Evolutionary conservation across 495 filamentous ascomycete species (phyloP).

Genomic region (Penicillium diatomitis): DNA sequence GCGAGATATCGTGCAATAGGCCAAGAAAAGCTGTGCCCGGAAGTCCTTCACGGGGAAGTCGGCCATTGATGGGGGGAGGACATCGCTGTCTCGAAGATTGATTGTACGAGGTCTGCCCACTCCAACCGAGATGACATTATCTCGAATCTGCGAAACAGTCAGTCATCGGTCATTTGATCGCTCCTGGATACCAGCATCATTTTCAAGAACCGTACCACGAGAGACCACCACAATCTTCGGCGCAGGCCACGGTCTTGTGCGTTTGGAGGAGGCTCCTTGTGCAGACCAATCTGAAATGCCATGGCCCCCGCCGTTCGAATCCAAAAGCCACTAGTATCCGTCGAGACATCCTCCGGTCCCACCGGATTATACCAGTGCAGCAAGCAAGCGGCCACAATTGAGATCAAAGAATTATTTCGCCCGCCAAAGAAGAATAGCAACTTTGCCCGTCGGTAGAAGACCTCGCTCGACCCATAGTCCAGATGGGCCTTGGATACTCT

Average conservation of each 20-base stretch:
- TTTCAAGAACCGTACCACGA: conserved; percentile 10
- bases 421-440: conserved; percentile 23
- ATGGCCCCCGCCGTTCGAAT: conserved; percentile 23
- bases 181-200: not conserved
- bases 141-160: conserved; percentile 11
- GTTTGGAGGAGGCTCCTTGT: conserved; percentile 18
- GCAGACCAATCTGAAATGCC: conserved; percentile 23
- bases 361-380: conserved; percentile 25
- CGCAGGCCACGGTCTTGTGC: conserved; percentile 18
- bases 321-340: conserved; percentile 24
- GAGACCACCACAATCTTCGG: conserved; percentile 21
- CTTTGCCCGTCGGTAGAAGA: conserved; percentile 22
- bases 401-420: conserved; percentile 17
- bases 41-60: conserved; percentile 20
- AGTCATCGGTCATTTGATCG: not conserved
- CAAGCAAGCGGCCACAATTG: conserved; percentile 22
- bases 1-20: conserved; percentile 20
- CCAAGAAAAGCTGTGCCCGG: conserved; percentile 15
- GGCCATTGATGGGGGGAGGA: conserved; percentile 20
- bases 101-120: conserved; percentile 22
- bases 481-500: conserved; percentile 20
- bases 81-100: conserved; percentile 21
- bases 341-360: conserved; percentile 22
- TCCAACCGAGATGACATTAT: conserved; percentile 24
- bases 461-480: conserved; percentile 21